Conservation (phyloP, 768 basidiomycete species). For the Nidularia sp. region DNA sequence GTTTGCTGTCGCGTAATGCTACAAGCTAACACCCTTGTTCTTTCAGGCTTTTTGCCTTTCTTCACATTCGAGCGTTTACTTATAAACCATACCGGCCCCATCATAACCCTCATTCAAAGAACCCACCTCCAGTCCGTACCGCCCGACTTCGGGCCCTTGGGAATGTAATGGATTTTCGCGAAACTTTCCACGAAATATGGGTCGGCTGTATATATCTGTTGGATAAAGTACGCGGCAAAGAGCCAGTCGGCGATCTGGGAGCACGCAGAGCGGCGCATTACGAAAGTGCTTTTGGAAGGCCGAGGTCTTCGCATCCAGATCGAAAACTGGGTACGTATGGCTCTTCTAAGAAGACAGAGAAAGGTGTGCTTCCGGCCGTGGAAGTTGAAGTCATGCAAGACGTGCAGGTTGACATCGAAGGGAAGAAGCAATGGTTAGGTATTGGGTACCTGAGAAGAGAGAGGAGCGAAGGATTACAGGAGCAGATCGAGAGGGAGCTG, state of each 20-base stretch:
- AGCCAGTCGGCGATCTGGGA: slow-evolving; percentile 43
- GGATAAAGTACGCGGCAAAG: slow-evolving; percentile 47
- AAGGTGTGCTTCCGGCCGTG: slow-evolving; percentile 20
- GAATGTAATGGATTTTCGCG: slow-evolving; percentile 67
- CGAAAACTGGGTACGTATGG: slow-evolving; percentile 7
- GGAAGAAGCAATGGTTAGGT: slow-evolving; percentile 51
- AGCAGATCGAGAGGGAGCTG: slow-evolving; percentile 51
- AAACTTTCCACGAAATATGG: slow-evolving; percentile 63
- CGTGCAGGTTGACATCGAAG: slow-evolving; percentile 36
- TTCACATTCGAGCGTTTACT: slow-evolving; percentile 71
- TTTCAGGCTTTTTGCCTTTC: slow-evolving; percentile 55
- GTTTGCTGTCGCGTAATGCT: slow-evolving; percentile 1
- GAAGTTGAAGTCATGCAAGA: slow-evolving; percentile 36
- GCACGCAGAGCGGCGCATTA: slow-evolving; percentile 40
- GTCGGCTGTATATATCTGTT: slow-evolving; percentile 54
- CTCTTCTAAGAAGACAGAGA: slow-evolving; percentile 2
- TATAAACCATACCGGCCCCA: slow-evolving; percentile 56
- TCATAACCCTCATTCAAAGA: slow-evolving; percentile 20
- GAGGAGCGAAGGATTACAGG: slow-evolving; percentile 48
- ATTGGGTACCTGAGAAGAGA: slow-evolving; percentile 33
- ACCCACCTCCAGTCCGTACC: slow-evolving; percentile 32
- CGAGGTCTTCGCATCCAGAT: slow-evolving; percentile 14
- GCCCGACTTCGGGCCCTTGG: slow-evolving; percentile 53
- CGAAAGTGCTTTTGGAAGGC: slow-evolving; percentile 38
- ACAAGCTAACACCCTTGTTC: slow-evolving; percentile 2